phyloP scores from a whole-genome alignment of 768 basidiomycete species.

The Phylloporus arenicola region DNA sequence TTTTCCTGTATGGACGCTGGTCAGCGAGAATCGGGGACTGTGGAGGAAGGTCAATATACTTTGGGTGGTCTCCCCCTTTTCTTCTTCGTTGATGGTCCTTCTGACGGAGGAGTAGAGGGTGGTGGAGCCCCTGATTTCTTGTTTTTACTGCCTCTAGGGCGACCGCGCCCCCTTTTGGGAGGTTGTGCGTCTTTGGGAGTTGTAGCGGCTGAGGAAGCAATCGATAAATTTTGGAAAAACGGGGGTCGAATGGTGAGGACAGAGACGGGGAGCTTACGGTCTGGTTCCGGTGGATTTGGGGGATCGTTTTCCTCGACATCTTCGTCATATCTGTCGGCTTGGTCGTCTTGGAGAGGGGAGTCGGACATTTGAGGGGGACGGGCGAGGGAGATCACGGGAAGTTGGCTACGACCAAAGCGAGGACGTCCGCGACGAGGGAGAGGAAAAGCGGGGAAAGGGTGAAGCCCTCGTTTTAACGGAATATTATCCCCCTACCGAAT shows the following conservation, averaged over 20 bases:
- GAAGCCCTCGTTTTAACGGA: slow-evolving; percentile 70
- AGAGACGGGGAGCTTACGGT: slow-evolving; percentile 22
- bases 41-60: slow-evolving; percentile 27
- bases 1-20: slow-evolving; percentile 23
- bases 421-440: slow-evolving; percentile 35
- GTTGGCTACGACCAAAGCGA: slow-evolving; percentile 16
- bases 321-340: slow-evolving; percentile 52
- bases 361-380: slow-evolving; percentile 48
- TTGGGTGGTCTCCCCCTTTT: slow-evolving; percentile 50
- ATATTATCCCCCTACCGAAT: slow-evolving; percentile 64
- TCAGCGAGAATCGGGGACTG: slow-evolving; percentile 23
- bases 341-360: slow-evolving; percentile 53
- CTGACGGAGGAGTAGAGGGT: slow-evolving; percentile 24
- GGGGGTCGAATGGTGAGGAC: slow-evolving; percentile 10
- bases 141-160: slow-evolving; percentile 86
- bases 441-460: slow-evolving; percentile 61
- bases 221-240: slow-evolving; percentile 19
- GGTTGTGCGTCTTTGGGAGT: slow-evolving; percentile 35
- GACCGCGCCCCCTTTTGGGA: slow-evolving; percentile 75
- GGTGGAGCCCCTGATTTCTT: slow-evolving; percentile 43
- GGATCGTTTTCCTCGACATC: slow-evolving; percentile 51
- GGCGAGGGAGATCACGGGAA: slow-evolving; percentile 23
- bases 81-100: slow-evolving; percentile 33
- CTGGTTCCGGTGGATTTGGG: slow-evolving; percentile 31
- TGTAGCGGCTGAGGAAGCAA: slow-evolving; percentile 34